Evolutionary conservation across 1,284 basidiomycete genomes (phyloP), one percentile per base, ranked within the genome.

Genomic region (Ustilago cynodontis): DNA sequence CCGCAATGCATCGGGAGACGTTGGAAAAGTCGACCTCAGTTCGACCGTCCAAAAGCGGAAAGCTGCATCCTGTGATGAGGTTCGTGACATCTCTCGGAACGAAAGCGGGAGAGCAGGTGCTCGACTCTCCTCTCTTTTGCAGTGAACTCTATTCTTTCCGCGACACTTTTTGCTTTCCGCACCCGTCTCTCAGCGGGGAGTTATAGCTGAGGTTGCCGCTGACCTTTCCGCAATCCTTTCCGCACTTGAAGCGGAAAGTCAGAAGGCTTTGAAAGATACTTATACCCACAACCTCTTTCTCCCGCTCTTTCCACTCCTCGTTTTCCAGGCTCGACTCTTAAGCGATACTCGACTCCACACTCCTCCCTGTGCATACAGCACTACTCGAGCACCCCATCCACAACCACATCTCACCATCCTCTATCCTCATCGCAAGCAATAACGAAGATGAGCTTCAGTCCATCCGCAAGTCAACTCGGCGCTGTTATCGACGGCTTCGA

Each of bases 211-310:
- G n/a, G n/a, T n/a, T n/a, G n/a, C 31, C 6, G 11, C 31, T 41
- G n/a, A 20, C 28, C 16, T 28, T 66, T 28, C 65, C 58, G 58
- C 65, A 60, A 16, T 13, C 8, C 39, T n/a, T 43, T 52, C 59
- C 52, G 59, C 59, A 54, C 26, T 35, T 29, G 11, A 20, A 16
- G 20, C 51, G 55, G 37, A 43, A 53, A 20, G 31, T 6, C 14
- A n/a, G 20, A 58, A 56, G 26, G 66, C 59, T 33, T 61, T 63
- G 50, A 52, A 39, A 22, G 28, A 11, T 68, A 68, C 59, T 41
- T 68, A 63, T 54, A 55, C 43, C 53, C 51, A 26, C n/a, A n/a
- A n/a, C n/a, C n/a, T n/a, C n/a, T n/a, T n/a, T 26, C 28, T 13
- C 37, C 53, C 60, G 50, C 26, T 24, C 31, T 33, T 45, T 45